Evolutionary conservation across 2,329 filamentous ascomycete genomes (phyloP).

Genomic region (Tolypocladium ophioglossoides): DNA sequence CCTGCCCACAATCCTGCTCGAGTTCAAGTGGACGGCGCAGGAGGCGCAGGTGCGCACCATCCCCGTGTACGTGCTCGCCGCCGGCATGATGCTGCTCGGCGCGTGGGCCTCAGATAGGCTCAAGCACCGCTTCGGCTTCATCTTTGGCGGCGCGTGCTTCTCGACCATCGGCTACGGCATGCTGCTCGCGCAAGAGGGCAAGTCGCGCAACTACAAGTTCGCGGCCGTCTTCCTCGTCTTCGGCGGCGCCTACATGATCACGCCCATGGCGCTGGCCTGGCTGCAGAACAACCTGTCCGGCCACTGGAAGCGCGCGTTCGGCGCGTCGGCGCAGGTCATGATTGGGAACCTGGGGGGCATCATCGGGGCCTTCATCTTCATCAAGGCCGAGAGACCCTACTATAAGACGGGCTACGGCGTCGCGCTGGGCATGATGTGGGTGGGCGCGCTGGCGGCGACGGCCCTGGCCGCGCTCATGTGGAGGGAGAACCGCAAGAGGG

Average conservation of each 20-base stretch:
- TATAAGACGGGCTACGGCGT: conserved; percentile 40
- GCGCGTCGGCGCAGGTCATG: conserved; percentile 36
- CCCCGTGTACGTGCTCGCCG: conserved; percentile 25
- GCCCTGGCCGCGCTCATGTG: conserved; percentile 16
- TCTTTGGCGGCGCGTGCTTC: conserved; percentile 36
- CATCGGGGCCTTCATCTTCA: conserved; percentile 33
- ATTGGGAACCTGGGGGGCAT: conserved; percentile 41
- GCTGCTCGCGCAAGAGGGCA: conserved; percentile 27
- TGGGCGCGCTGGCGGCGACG: conserved; percentile 25
- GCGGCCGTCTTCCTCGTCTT: conserved; percentile 45
- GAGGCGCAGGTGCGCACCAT: conserved; percentile 24
- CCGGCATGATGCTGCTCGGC: conserved; percentile 15
- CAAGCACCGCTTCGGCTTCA: conserved; percentile 43
- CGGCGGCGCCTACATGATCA: conserved; percentile 40
- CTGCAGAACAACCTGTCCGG: conserved; percentile 44
- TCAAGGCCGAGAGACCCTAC: conserved; percentile 31
- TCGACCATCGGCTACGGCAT: conserved; percentile 45
- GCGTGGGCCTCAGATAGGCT: conserved; percentile 38
- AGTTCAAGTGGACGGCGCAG: conserved; percentile 22
- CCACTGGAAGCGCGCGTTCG: conserved; percentile 45
- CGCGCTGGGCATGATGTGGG: conserved; percentile 33
- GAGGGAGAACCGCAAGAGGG: conserved; percentile 24
- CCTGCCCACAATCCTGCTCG: conserved; percentile 25
- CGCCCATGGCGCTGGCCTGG: conserved; percentile 46
- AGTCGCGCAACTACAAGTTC: conserved; percentile 28